These are phyloP conservation scores for Blastobotrys illinoisensis DNA, from an alignment of 1,139 yeast species.

Conservation along the genomic window DNA sequence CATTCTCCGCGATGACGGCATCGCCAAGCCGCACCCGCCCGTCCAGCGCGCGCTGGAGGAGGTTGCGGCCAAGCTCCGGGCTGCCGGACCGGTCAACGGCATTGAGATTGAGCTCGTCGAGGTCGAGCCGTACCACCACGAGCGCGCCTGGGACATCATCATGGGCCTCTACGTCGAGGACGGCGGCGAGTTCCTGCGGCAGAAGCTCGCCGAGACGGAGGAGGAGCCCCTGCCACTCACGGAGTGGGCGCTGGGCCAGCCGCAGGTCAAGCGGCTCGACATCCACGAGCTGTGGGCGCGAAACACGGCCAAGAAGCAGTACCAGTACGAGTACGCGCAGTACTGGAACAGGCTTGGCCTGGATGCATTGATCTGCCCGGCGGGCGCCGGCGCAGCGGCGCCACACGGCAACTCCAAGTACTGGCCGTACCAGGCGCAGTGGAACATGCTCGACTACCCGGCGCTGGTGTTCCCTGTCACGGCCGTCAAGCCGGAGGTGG, in stretches of 20 bases:
- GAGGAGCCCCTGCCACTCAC: slow-evolving; percentile 39
- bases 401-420: slow-evolving; percentile 57
- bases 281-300: slow-evolving; percentile 36
- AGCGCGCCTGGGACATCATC: slow-evolving; percentile 35
- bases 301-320: slow-evolving; percentile 29
- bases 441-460: slow-evolving; percentile 50
- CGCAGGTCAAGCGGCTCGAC: slow-evolving; percentile 18
- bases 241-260: slow-evolving; percentile 21
- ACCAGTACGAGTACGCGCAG: slow-evolving; percentile 31
- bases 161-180: slow-evolving; percentile 44
- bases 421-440: slow-evolving; percentile 61
- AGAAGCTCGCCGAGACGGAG: slow-evolving; percentile 36
- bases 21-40: slow-evolving; percentile 45
- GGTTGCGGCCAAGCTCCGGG: slow-evolving; percentile 28
- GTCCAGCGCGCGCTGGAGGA: slow-evolving; percentile 39
- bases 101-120: slow-evolving; percentile 37
- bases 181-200: slow-evolving; percentile 40
- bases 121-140: slow-evolving; percentile 40
- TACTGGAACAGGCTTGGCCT: slow-evolving; percentile 48
- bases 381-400: slow-evolving; percentile 69
- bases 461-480: slow-evolving; percentile 51
- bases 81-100: slow-evolving; percentile 28
- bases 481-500: slow-evolving; percentile 40
- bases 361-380: slow-evolving; percentile 65
- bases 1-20: slow-evolving; percentile 14